These are phyloP conservation scores for Bisporella sp. DNA, from an alignment of 2,329 filamentous ascomycete genomes.

Conservation along the genomic window DNA sequence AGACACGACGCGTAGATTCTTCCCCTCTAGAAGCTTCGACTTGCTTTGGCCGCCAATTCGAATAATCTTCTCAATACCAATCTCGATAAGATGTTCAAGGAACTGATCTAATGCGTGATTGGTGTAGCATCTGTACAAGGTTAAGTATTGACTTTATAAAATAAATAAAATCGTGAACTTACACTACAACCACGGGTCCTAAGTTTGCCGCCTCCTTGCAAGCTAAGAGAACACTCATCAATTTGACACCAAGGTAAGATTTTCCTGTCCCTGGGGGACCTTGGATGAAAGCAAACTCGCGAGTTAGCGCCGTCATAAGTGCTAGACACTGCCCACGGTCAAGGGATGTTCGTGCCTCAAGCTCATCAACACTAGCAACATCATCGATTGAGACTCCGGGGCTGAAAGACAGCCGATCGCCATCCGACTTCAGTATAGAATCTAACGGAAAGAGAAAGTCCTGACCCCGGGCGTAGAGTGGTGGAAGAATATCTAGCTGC, in stretches of 20 bases:
- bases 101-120: slow-evolving; percentile 32
- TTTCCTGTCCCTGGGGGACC: slow-evolving; percentile 24
- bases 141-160: slow-evolving; percentile 3
- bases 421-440: slow-evolving; percentile 14
- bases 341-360: slow-evolving; percentile 13
- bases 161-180: slow-evolving; percentile 34
- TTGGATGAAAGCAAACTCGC: slow-evolving; percentile 40
- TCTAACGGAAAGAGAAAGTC: slow-evolving; percentile 11
- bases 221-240: slow-evolving; percentile 28
- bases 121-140: slow-evolving; percentile 23
- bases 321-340: slow-evolving; percentile 33
- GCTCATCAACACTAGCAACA: slow-evolving; percentile 9
- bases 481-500: slow-evolving; percentile 12
- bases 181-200: slow-evolving; percentile 30
- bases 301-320: slow-evolving; percentile 16
- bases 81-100: slow-evolving; percentile 40
- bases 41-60: slow-evolving; percentile 35
- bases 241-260: slow-evolving; percentile 21
- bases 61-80: slow-evolving; percentile 37
- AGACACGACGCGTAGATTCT: slow-evolving; percentile 18
- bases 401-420: slow-evolving; percentile 1
- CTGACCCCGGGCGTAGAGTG: slow-evolving; percentile 12
- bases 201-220: slow-evolving; percentile 18
- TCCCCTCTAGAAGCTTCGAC: slow-evolving; percentile 13
- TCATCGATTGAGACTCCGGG: slow-evolving; percentile 4